Conservation (phyloP, 306 rosid genomes). For the Echinosophora koreensis region DNA sequence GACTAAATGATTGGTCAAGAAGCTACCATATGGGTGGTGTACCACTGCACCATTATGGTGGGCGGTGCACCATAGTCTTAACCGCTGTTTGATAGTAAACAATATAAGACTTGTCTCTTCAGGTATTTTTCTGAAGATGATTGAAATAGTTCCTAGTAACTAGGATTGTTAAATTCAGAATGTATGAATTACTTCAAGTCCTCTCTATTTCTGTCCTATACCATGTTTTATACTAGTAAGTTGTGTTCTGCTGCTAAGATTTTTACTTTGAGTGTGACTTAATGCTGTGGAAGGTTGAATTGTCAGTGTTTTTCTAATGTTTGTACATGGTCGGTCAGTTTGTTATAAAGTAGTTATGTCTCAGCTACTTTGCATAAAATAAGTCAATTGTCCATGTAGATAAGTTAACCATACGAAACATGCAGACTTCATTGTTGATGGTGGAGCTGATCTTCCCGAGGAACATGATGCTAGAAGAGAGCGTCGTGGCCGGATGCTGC, state of each 20-base stretch:
- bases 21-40: no score
- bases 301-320: slow-evolving; percentile 14
- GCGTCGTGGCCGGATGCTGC: slow-evolving; percentile 62
- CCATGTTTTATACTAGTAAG: not conserved
- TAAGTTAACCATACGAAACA: slow-evolving; percentile 29
- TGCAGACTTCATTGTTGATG: slow-evolving; percentile 81
- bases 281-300: slow-evolving; percentile 7
- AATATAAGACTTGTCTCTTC: not conserved
- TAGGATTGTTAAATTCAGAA: not conserved
- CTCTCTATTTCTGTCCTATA: slow-evolving; percentile 7
- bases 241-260: slow-evolving; percentile 14
- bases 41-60: no score
- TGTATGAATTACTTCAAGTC: slow-evolving; percentile 5
- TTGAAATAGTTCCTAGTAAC: slow-evolving; percentile 29
- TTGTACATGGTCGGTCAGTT: not conserved
- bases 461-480: slow-evolving; percentile 77
- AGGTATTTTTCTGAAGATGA: not conserved
- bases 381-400: slow-evolving; percentile 5
- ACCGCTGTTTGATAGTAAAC: slow-evolving; percentile 22
- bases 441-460: slow-evolving; percentile 69
- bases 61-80: no score
- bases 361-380: not conserved
- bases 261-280: slow-evolving; percentile 2
- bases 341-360: slow-evolving; percentile 10
- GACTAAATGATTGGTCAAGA: no score